Conservation (phyloP, 768 basidiomycete species). For the Tephrocybe sp. region DNA sequence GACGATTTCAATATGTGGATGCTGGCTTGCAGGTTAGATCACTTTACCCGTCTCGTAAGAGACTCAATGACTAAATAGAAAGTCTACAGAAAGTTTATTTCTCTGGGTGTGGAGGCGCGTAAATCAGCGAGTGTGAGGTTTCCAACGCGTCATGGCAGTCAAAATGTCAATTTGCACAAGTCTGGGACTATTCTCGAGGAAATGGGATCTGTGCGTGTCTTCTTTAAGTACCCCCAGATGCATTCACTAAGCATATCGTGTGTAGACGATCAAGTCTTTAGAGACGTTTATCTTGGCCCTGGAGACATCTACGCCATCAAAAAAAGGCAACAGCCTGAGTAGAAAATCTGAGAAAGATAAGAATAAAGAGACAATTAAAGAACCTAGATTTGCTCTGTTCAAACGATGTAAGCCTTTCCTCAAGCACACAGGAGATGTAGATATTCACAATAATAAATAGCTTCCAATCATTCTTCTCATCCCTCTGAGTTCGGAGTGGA, state of each 20-base stretch:
- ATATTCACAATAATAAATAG: constrained; percentile 12
- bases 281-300: constrained; percentile 54
- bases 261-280: constrained; percentile 58
- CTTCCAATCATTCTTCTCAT: constrained; percentile 23
- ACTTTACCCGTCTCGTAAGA: constrained; percentile 5
- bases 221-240: background rate
- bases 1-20: constrained; percentile 79
- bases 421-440: too few species aligned
- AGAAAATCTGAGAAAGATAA: constrained; percentile 56
- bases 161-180: constrained; percentile 39
- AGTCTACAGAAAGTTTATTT: constrained; percentile 58
- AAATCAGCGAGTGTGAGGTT: constrained; percentile 41
- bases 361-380: constrained; percentile 41
- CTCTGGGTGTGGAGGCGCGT: constrained; percentile 44
- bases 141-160: constrained; percentile 41
- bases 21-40: constrained; percentile 62
- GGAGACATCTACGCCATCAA: constrained; percentile 37
- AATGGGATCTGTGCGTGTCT: constrained; percentile 58
- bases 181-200: constrained; percentile 59
- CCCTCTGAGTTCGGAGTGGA: constrained; percentile 19
- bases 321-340: constrained; percentile 34
- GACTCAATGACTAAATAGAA: background rate
- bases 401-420: constrained; percentile 52
- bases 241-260: background rate
- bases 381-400: constrained; percentile 56